phyloP scores from a whole-genome alignment of 2,329 filamentous ascomycete species.

The Neobulgaria alba region DNA sequence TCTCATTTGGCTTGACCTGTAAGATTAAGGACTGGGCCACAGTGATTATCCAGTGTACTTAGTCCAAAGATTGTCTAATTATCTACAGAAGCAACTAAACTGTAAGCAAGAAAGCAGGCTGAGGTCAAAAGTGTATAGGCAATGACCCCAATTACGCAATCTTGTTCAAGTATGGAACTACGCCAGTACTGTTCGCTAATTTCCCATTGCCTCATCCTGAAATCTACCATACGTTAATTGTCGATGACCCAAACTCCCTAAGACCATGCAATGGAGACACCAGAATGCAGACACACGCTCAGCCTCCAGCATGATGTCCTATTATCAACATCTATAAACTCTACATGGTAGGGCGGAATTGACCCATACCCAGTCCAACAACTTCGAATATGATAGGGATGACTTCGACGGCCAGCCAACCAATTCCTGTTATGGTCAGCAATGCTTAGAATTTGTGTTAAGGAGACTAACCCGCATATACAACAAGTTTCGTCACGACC shows the following conservation, averaged over 20 bases:
- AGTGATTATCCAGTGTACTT: too few relatives aligned
- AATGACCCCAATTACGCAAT: too few relatives aligned
- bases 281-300: too few relatives aligned
- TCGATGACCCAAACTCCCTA: neutral
- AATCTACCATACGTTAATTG: neutral
- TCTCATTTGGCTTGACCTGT: too few relatives aligned
- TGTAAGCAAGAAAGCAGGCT: too few relatives aligned
- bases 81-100: too few relatives aligned
- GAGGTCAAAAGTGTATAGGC: too few relatives aligned
- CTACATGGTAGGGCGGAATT: slow-evolving; percentile 9
- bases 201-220: too few relatives aligned
- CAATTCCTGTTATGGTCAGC: slow-evolving; percentile 54
- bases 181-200: too few relatives aligned
- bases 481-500: slow-evolving; percentile 91
- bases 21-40: too few relatives aligned
- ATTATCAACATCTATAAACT: neutral
- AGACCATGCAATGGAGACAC: neutral
- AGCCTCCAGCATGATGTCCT: neutral
- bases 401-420: slow-evolving; percentile 56
- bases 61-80: too few relatives aligned
- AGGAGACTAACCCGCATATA: slow-evolving; percentile 68
- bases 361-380: slow-evolving; percentile 32
- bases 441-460: neutral
- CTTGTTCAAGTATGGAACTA: too few relatives aligned
- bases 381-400: slow-evolving; percentile 36